phyloP scores from a whole-genome alignment of 225 moss, liverwort and hornwort species.

The Marchantia paleacea region DNA sequence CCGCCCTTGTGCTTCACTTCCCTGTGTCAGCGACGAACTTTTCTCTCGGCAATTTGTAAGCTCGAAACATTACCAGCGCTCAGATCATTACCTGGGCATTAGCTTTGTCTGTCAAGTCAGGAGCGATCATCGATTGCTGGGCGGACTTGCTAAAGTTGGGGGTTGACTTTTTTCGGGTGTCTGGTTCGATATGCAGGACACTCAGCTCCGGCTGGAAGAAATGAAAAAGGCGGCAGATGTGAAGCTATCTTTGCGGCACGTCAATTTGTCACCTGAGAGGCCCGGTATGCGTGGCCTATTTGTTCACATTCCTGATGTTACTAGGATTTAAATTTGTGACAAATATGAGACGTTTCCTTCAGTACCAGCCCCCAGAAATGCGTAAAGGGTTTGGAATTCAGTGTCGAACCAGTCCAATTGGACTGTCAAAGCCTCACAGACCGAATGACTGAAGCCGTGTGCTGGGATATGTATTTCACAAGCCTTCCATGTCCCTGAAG shows the following conservation, averaged over 20 bases:
- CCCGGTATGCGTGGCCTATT: slow-evolving; percentile 46
- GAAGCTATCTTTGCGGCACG: slow-evolving; percentile 74
- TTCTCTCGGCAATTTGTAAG: neutral
- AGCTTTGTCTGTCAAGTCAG: neutral
- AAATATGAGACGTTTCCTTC: neutral
- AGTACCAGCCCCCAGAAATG: neutral
- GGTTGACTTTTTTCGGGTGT: neutral
- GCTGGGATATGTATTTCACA: neutral
- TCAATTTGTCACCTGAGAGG: slow-evolving; percentile 78
- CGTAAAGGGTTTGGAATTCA: neutral
- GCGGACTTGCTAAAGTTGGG: neutral
- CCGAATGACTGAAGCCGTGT: neutral
- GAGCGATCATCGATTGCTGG: neutral
- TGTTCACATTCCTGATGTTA: neutral
- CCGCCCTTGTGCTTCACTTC: neutral
- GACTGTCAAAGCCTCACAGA: neutral
- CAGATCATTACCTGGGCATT: neutral
- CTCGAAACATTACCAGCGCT: neutral
- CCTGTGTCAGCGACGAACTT: too few relatives aligned
- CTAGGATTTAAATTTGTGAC: neutral
- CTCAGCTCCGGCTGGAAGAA: slow-evolving; percentile 70
- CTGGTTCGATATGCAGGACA: slow-evolving; percentile 40
- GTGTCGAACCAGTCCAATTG: neutral
- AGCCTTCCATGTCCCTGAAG: neutral
- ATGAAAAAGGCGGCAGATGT: slow-evolving; percentile 71